Evolutionary conservation across 2,329 filamentous ascomycete species (phyloP).

Genomic region (Ophioceras dolichostomum): DNA sequence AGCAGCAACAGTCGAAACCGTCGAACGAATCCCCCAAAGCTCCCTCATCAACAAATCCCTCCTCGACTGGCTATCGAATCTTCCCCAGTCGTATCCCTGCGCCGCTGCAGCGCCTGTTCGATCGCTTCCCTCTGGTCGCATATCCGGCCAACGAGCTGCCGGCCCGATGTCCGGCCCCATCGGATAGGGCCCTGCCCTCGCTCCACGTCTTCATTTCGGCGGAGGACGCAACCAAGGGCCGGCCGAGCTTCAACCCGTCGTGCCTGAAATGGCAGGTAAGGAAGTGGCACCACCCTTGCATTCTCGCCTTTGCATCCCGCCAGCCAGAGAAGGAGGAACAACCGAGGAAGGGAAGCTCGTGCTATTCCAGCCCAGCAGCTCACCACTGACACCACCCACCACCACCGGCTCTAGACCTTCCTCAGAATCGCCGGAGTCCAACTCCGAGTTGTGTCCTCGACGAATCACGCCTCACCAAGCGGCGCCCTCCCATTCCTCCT

Average conservation of each 20-base stretch:
- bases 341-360: too few species aligned
- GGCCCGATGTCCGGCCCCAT: constrained; percentile 32
- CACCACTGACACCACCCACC: too few species aligned
- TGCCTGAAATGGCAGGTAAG: constrained; percentile 94
- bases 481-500: constrained; percentile 83
- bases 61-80: constrained; percentile 33
- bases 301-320: too few species aligned
- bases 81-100: constrained; percentile 42
- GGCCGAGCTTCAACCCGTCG: constrained; percentile 77
- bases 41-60: too few species aligned
- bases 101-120: constrained; percentile 73
- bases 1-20: too few species aligned
- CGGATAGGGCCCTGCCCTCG: constrained; percentile 29
- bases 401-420: too few species aligned
- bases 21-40: too few species aligned
- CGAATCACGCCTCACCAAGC: constrained; percentile 85
- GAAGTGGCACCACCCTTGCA: too few species aligned
- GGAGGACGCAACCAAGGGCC: constrained; percentile 44
- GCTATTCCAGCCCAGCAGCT: too few species aligned
- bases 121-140: constrained; percentile 65
- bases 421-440: constrained; percentile 63
- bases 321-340: too few species aligned
- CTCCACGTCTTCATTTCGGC: constrained; percentile 68
- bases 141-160: constrained; percentile 69
- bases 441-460: constrained; percentile 59